phyloP scores from a whole-genome alignment of 2,329 filamentous ascomycete species.

The Aureobasidium uvarum region DNA sequence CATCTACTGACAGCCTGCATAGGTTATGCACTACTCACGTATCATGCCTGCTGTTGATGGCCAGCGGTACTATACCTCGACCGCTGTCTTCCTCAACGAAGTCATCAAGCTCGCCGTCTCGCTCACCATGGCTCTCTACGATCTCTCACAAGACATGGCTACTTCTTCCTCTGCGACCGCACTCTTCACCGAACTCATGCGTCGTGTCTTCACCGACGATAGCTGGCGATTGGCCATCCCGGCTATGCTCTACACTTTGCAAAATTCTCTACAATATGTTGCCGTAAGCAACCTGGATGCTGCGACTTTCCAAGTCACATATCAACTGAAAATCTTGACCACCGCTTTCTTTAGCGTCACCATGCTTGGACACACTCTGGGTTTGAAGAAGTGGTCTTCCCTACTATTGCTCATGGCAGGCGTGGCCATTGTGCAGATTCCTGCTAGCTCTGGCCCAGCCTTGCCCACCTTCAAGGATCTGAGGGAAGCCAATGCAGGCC shows the following conservation, averaged over 20 bases:
- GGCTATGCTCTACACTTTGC: slow-evolving; percentile 81
- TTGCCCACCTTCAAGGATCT: slow-evolving; percentile 59
- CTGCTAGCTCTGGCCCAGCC: slow-evolving; percentile 56
- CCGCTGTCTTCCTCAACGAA: slow-evolving; percentile 91
- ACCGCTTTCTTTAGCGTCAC: slow-evolving; percentile 83
- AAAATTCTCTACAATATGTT: slow-evolving; percentile 92
- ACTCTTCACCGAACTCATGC: slow-evolving; percentile 75
- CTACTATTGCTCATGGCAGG: slow-evolving; percentile 77
- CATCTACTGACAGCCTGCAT: not conserved
- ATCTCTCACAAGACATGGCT: slow-evolving; percentile 73
- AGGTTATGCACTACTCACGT: slow-evolving; percentile 93
- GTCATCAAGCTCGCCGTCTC: slow-evolving; percentile 85
- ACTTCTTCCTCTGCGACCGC: slow-evolving; percentile 77
- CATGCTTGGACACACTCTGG: slow-evolving; percentile 69
- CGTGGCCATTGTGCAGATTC: slow-evolving; percentile 81
- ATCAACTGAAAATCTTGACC: slow-evolving; percentile 91
- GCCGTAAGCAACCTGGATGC: slow-evolving; percentile 88
- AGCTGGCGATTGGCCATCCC: slow-evolving; percentile 94
- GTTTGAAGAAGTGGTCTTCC: slow-evolving; percentile 73
- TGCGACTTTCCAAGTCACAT: slow-evolving; percentile 88
- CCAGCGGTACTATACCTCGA: slow-evolving; percentile 89
- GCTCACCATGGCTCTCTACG: slow-evolving; percentile 81
- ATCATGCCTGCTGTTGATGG: slow-evolving; percentile 83
- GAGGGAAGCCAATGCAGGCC: slow-evolving; percentile 55
- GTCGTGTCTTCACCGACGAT: slow-evolving; percentile 80